A percentile compares a stretch with the other conserved stretches of the same genome.
Conservation (phyloP, 495 filamentous ascomycete species). For the Daldinia loculata region DNA sequence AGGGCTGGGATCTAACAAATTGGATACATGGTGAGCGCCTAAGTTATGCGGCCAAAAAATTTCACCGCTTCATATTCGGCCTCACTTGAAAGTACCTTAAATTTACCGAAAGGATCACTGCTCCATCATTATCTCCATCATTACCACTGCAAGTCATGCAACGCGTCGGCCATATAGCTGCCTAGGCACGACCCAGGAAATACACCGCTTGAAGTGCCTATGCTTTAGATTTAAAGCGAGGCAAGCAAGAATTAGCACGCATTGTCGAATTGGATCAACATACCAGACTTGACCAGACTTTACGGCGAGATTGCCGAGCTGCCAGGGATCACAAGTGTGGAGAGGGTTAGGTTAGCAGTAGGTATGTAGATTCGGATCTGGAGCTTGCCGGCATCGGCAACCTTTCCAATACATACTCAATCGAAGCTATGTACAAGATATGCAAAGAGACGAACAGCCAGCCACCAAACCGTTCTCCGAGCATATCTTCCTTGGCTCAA, state of each 20-base stretch:
- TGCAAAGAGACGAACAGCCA: background rate
- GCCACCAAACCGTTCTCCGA: background rate
- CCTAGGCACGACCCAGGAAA: background rate
- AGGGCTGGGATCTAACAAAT: slow-evolving; percentile 2
- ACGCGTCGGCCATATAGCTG: slow-evolving; percentile 11
- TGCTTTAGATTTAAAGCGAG: slow-evolving; percentile 13
- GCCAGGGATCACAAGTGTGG: slow-evolving; percentile 26
- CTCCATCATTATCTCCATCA: slow-evolving; percentile 20
- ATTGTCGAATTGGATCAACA: slow-evolving; percentile 8
- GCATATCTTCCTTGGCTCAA: background rate
- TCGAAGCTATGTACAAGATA: slow-evolving; percentile 5
- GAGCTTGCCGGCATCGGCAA: slow-evolving; percentile 33
- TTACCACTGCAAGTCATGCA: slow-evolving; percentile 14
- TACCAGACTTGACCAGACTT: slow-evolving; percentile 9
- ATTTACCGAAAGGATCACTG: slow-evolving; percentile 2
- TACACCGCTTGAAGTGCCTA: slow-evolving; percentile 21
- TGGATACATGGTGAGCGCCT: background rate
- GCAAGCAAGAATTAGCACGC: slow-evolving; percentile 12
- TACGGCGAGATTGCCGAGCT: slow-evolving; percentile 37
- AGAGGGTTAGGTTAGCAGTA: slow-evolving; percentile 42
- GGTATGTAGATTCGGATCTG: slow-evolving; percentile 7
- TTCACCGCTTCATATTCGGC: slow-evolving; percentile 1
- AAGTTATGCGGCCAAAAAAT: slow-evolving; percentile 4
- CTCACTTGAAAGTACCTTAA: background rate
- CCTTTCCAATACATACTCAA: slow-evolving; percentile 30